Conservation (phyloP, 148 eudicot species). For the Fagopyrum homotropicum region DNA sequence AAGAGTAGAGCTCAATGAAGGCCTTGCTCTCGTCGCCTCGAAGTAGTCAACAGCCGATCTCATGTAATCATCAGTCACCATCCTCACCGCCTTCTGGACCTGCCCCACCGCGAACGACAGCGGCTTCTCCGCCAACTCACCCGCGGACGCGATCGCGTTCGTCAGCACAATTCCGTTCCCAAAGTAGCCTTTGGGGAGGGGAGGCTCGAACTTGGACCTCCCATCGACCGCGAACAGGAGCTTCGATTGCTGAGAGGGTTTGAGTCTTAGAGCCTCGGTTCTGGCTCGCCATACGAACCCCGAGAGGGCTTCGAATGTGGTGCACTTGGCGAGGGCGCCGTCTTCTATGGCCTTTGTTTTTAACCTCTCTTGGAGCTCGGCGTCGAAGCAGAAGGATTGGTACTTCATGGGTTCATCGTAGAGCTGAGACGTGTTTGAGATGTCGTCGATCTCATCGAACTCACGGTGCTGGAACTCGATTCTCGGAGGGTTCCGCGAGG, state of each 20-base stretch:
- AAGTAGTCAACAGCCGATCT: conserved; percentile 52
- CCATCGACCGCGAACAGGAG: conserved; percentile 55
- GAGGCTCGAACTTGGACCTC: conserved; percentile 34
- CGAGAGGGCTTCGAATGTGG: conserved; percentile 45
- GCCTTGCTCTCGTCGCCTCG: conserved; percentile 37
- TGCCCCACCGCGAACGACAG: conserved; percentile 30
- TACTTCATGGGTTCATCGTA: too few species aligned
- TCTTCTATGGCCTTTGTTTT: neutral
- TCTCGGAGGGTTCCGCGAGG: too few species aligned
- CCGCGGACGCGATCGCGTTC: conserved; percentile 33
- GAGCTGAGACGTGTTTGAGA: too few species aligned
- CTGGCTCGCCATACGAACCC: conserved; percentile 54
- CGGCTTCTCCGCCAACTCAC: conserved; percentile 29
- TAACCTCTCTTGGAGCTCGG: too few species aligned
- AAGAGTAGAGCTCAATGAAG: conserved; percentile 40
- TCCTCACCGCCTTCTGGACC: conserved; percentile 35
- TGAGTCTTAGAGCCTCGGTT: conserved; percentile 30
- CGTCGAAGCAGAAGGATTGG: conserved; percentile 16
- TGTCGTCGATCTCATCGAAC: too few species aligned
- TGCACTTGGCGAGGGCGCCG: conserved; percentile 26
- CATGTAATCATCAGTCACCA: conserved; percentile 38
- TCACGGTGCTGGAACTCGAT: too few species aligned
- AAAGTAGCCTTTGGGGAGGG: conserved; percentile 40
- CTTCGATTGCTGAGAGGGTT: conserved; percentile 36
- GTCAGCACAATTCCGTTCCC: conserved; percentile 50